Conservation (phyloP, 2,329 filamentous ascomycete species). For the Cercospora berteroae region DNA sequence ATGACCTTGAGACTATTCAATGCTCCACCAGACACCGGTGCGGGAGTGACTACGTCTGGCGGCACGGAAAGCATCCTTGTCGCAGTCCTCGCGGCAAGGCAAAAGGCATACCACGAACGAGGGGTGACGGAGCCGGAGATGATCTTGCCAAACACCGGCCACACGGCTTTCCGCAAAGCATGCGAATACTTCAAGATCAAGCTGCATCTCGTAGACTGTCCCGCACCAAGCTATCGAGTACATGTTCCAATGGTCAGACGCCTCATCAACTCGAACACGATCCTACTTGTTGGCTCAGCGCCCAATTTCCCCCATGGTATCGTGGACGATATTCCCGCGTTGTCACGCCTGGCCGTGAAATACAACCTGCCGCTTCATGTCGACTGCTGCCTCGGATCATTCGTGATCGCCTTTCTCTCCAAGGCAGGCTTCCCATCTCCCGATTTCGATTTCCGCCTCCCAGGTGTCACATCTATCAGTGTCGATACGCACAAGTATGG, state of each 20-base stretch:
- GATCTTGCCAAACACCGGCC: slow-evolving; percentile 92
- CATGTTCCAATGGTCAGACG: slow-evolving; percentile 73
- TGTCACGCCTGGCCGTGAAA: slow-evolving; percentile 78
- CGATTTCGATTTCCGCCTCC: slow-evolving; percentile 89
- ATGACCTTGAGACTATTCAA: slow-evolving; percentile 84
- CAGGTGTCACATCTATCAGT: slow-evolving; percentile 90
- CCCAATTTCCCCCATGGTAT: slow-evolving; percentile 99
- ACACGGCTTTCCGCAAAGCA: slow-evolving; percentile 95
- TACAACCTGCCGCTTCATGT: slow-evolving; percentile 87
- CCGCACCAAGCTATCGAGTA: slow-evolving; percentile 81
- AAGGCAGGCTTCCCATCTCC: slow-evolving; percentile 89
- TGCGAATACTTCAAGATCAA: slow-evolving; percentile 97
- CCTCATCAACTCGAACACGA: slow-evolving; percentile 89
- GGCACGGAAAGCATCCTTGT: slow-evolving; percentile 96
- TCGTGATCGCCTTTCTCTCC: slow-evolving; percentile 87
- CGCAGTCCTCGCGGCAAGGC: slow-evolving; percentile 85
- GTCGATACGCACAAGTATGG: slow-evolving; percentile 99
- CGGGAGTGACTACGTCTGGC: slow-evolving; percentile 85
- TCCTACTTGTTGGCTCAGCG: slow-evolving; percentile 88
- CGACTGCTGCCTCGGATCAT: slow-evolving; percentile 95
- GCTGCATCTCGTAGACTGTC: slow-evolving; percentile 81
- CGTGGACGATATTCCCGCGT: slow-evolving; percentile 85
- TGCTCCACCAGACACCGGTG: slow-evolving; percentile 71
- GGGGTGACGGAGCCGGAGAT: slow-evolving; percentile 93
- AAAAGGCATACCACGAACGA: slow-evolving; percentile 82